phyloP scores from a whole-genome alignment of 768 basidiomycete genomes.

The Russula ochroleuca region DNA sequence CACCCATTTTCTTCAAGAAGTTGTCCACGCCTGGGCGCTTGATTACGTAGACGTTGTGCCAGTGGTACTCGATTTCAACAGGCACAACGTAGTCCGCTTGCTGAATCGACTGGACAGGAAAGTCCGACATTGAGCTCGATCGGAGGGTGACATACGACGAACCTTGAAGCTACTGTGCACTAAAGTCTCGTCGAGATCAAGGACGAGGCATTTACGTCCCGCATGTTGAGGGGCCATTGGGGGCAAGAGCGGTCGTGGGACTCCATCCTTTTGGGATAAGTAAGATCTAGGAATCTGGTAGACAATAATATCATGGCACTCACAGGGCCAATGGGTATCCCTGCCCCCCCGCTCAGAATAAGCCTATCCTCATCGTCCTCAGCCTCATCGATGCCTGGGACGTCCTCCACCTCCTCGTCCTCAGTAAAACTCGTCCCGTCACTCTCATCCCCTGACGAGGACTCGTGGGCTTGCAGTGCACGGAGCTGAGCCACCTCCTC shows the following conservation, averaged over 20 bases:
- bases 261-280: constrained; percentile 60
- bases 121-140: constrained; percentile 20
- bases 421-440: constrained; percentile 67
- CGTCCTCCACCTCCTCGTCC: constrained; percentile 59
- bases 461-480: constrained; percentile 37
- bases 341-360: constrained; percentile 87
- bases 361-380: constrained; percentile 91
- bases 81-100: constrained; percentile 98
- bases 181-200: constrained; percentile 96
- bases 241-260: constrained; percentile 82
- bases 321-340: constrained; percentile 91
- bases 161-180: constrained; percentile 99
- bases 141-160: constrained; percentile 21
- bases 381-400: constrained; percentile 48
- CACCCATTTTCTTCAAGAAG: constrained; percentile 97
- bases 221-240: constrained; percentile 73
- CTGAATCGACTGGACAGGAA: constrained; percentile 64
- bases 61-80: constrained; percentile 97
- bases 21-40: constrained; percentile 97
- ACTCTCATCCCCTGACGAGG: constrained; percentile 46
- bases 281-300: constrained; percentile 1
- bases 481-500: constrained; percentile 33
- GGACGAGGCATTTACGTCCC: constrained; percentile 91
- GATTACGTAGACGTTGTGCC: constrained; percentile 98
- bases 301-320: constrained; percentile 34